Base-by-base conservation (phyloP, 345 rosid species). In the Durio zibethinus region DNA sequence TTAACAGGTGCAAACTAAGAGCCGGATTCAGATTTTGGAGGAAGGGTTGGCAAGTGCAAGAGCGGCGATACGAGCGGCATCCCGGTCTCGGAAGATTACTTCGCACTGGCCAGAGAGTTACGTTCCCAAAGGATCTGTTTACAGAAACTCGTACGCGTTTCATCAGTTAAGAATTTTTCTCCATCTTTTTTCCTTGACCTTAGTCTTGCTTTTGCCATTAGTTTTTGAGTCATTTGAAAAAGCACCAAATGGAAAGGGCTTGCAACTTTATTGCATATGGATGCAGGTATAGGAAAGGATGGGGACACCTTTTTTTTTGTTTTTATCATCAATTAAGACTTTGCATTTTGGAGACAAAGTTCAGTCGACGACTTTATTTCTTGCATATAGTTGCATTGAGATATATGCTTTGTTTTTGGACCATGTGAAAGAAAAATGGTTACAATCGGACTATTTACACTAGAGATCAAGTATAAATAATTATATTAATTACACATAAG, bases 21-120 rank as follows among this genome's bases (percentile, higher is more conserved):
- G 82, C 61, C 70, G 4, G 78, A 77, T 54, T 27, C 86, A 85
- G 78, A 86, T 81, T 77, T 77, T 85, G 36, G 93, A 93, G 79
- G 88, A 84, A 72, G 90, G 90, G 0, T 76, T 93, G 43, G 91
- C 91, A 5, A 86, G 79, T 68, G 89, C 95, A 3, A 85, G 97
- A 79, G 90, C 87, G 5, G 90, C 92, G 18, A 91, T 92, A 61
- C 75, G 64, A 15, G 57, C 56, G 52, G 95, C 92, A 5, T 78
- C 84, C 72, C 83, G 82, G 35, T 77, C 53, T 4, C 84, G 76
- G 56, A 25, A 38, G n/a, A 14, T 2, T 45, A 45, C 73, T 45
- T 68, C 73, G 10, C 7, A 15, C 54, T 45, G 38, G 56, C 20
- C 36, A 14, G 73, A 27, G 54, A 14, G 54, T 45, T 45, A 7